Conservation (phyloP, 768 basidiomycete species). For the Aureoboletus auriporus region DNA sequence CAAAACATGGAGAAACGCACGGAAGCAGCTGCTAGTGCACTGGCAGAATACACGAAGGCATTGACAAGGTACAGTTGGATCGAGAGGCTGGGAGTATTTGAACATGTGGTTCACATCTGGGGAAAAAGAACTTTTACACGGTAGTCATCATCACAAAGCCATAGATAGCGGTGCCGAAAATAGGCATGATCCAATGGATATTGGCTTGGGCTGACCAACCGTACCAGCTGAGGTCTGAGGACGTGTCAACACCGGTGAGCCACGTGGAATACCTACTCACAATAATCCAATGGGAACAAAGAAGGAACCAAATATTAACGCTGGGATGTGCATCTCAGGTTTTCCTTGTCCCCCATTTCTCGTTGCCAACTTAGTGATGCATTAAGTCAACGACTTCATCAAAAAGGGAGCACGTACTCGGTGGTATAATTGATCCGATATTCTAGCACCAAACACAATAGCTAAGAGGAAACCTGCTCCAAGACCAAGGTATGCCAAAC, state of each 20-base stretch:
- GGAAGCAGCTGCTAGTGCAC: conserved; percentile 58
- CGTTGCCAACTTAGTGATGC: conserved; percentile 38
- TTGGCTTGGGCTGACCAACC: conserved; percentile 71
- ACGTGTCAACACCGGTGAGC: background rate
- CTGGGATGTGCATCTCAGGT: conserved; percentile 75
- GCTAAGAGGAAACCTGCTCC: conserved; percentile 53
- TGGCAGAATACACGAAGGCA: conserved; percentile 64
- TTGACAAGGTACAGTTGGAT: conserved; percentile 71
- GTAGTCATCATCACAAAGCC: conserved; percentile 62
- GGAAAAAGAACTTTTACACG: conserved; percentile 42
- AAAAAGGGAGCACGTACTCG: conserved; percentile 32
- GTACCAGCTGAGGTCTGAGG: conserved; percentile 52
- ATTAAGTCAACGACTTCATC: background rate
- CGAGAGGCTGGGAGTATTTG: conserved; percentile 44
- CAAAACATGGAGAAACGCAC: conserved; percentile 33
- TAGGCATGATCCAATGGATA: conserved; percentile 74
- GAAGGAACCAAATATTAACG: conserved; percentile 64
- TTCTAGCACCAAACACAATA: conserved; percentile 45
- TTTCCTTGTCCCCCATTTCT: conserved; percentile 61
- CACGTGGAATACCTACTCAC: conserved; percentile 36
- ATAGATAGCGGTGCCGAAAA: conserved; percentile 57
- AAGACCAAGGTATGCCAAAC: conserved; percentile 51
- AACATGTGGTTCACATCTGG: too few relatives aligned
- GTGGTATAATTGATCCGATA: conserved; percentile 45
- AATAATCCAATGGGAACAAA: conserved; percentile 72